Conservation (phyloP, 495 filamentous ascomycete species). For the Entonaema liquescens region DNA sequence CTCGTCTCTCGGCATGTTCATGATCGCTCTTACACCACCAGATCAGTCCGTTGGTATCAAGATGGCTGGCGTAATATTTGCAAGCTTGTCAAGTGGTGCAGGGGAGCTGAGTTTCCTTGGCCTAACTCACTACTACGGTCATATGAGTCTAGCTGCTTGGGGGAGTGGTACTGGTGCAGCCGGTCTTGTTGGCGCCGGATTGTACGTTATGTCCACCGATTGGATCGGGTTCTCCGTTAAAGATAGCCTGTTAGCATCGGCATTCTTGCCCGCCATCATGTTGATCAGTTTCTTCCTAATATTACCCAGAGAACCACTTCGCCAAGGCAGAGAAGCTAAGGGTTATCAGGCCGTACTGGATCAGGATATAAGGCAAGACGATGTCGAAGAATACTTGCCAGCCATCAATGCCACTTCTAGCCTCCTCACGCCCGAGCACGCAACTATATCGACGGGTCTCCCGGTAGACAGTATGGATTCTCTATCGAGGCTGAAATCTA, state of each 20-base stretch:
- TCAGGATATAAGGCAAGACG: conserved; percentile 53
- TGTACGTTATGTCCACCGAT: conserved; percentile 87
- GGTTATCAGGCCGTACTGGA: conserved; percentile 56
- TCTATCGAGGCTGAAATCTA: conserved; percentile 53
- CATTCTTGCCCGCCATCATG: conserved; percentile 83
- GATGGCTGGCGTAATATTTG: conserved; percentile 83
- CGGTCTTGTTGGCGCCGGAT: conserved; percentile 83
- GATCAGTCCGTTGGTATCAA: conserved; percentile 73
- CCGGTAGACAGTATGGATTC: conserved; percentile 32
- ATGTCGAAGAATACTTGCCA: conserved; percentile 47
- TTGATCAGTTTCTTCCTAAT: conserved; percentile 83
- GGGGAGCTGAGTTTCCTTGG: conserved; percentile 92
- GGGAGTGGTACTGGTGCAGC: conserved; percentile 92
- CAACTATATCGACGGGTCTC: conserved; percentile 44
- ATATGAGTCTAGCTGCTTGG: conserved; percentile 91
- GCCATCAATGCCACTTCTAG: conserved; percentile 44
- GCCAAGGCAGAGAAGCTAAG: conserved; percentile 42
- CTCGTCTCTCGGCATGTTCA: conserved; percentile 84
- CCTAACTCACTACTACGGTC: conserved; percentile 92
- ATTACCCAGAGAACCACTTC: conserved; percentile 71
- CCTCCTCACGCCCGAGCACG: conserved; percentile 48
- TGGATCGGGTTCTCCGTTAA: conserved; percentile 74
- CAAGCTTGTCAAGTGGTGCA: conserved; percentile 81
- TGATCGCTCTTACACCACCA: conserved; percentile 79
- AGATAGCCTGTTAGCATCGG: conserved; percentile 75